A percentile compares a stretch with the other conserved stretches of the same genome.
These are phyloP conservation scores for Trichoderma sp. DNA, from an alignment of 2,329 filamentous ascomycete species.

Conservation along the genomic window DNA sequence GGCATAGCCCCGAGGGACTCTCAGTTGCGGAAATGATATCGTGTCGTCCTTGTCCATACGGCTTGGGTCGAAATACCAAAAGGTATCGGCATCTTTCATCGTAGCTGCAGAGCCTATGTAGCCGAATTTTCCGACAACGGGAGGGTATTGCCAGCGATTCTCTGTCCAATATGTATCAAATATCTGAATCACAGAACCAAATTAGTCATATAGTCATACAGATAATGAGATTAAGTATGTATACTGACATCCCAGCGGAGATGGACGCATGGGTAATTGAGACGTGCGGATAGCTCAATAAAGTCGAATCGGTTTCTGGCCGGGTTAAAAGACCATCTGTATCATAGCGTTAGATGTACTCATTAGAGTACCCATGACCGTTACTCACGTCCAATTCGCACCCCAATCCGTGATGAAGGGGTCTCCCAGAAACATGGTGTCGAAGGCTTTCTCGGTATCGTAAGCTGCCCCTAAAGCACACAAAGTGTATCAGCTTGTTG, in stretches of 20 bases:
- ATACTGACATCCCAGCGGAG: conserved; percentile 42
- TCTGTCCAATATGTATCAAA: conserved; percentile 44
- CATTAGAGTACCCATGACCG: neutral
- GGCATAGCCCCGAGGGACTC: conserved; percentile 38
- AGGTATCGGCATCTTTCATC: conserved; percentile 39
- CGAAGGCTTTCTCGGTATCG: conserved; percentile 43
- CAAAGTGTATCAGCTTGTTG: neutral
- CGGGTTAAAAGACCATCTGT: conserved; percentile 40
- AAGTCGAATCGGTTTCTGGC: conserved; percentile 35
- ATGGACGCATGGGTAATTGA: conserved; percentile 39
- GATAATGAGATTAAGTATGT: neutral
- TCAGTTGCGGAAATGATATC: conserved; percentile 41
- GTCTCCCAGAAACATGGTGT: conserved; percentile 39
- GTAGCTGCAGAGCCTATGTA: conserved; percentile 48
- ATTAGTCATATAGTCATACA: neutral
- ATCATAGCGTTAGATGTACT: neutral
- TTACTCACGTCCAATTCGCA: conserved; percentile 32
- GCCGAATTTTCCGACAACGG: conserved; percentile 39
- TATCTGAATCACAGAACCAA: conserved; percentile 34
- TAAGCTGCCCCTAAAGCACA: conserved; percentile 38
- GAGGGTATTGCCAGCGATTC: conserved; percentile 46
- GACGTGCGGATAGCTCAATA: conserved; percentile 34
- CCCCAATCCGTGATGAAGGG: conserved; percentile 33
- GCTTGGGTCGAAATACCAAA: conserved; percentile 40
- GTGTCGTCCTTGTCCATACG: conserved; percentile 43